Evolutionary conservation across 768 basidiomycete species (phyloP), one percentile per base, ranked within the genome.

Genomic region (Cubamyces lactineus): DNA sequence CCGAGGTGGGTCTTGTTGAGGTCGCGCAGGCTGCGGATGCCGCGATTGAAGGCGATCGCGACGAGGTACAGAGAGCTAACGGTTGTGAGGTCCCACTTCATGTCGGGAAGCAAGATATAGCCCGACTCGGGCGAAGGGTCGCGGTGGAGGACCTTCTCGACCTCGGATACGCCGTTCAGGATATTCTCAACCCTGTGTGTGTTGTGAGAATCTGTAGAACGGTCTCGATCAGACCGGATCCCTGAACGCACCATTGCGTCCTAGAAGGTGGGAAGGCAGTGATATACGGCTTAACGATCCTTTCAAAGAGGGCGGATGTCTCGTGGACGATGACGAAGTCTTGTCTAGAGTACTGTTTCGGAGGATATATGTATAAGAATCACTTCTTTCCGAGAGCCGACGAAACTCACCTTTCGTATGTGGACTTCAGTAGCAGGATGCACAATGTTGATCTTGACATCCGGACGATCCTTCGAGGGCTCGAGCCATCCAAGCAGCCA

Each of bases 21-120:
- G 72, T 96, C 94, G 23, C 96, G 84, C 7, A 98, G 74, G 45
- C 87, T 89, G 28, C 80, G 80, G 21, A 98, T 84, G 4, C 77
- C 69, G 1, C 81, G 72, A 57, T 88, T 84, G 38, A 84, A 82
- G 0, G 82, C 84, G 59, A 99, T 82, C 0, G 90, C 93, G 41
- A 94, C 78, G 60, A 98, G 86, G 73, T 99, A 98, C 54, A 99
- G 79, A 1, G 92, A 84, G 0, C 84, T 75, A n/a, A 91, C 66
- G 0, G 86, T 91, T 23, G 78, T 82, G 28, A 86, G 81, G 71
- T 98, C 94, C 96, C 96, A 98, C 77, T 98, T 98, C 86, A 97
- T 90, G 75, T 99, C 96, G 0, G 96, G 96, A 0, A 97, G 75
- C 57, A 99, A 86, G 41, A 96, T 66, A 69, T 91, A 97, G 30